Evolutionary conservation across 2,329 filamentous ascomycete species (phyloP), one percentile per base, ranked within the genome.

Genomic region (Claviceps purpurea): DNA sequence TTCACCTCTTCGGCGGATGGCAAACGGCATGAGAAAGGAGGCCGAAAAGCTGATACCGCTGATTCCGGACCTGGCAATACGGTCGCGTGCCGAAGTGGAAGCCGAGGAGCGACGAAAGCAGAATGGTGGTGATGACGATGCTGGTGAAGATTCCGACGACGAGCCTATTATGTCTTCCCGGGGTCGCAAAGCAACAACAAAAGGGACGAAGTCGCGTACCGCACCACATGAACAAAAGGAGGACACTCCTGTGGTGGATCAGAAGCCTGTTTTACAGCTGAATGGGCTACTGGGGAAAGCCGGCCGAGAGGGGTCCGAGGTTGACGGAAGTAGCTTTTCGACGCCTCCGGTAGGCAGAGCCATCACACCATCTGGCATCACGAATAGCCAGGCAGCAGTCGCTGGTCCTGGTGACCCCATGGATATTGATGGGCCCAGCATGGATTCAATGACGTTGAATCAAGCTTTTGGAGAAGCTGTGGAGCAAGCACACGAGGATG

Each of bases 81-180:
- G 89, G 57, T 88, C 95, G 57, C 85, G 93, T 56, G 93, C 90
- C 18, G 93, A 97, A 65, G 89, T 97, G 6, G 93, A 98, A 69
- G 87, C 87, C 16, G 87, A 93, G 60, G 82, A 86, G 67, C 81
- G 91, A 51, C 79, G 89, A 56, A 85, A 93, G 64, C 88, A 94
- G 61, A 87, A 90, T 56, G 89, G 93, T 49, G 85, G 85, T 46
- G 85, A 89, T 55, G 81, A 88, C 57, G 89, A 91, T 59, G 87
- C 77, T 41, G 87, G 79, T 30, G 91, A 96, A 54, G 91, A 96
- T 66, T 95, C 89, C 59, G 91, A 97, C 62, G 91, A 97, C 64
- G 90, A 95, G 68, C 93, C 93, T 8, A 97, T 98, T 63, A 97
- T 97, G 87, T 93, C 93, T 53, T 96, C 91, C 49, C 81, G 93